Conservation (phyloP, 148 eudicot genomes). For the Rhododendron henanense region DNA sequence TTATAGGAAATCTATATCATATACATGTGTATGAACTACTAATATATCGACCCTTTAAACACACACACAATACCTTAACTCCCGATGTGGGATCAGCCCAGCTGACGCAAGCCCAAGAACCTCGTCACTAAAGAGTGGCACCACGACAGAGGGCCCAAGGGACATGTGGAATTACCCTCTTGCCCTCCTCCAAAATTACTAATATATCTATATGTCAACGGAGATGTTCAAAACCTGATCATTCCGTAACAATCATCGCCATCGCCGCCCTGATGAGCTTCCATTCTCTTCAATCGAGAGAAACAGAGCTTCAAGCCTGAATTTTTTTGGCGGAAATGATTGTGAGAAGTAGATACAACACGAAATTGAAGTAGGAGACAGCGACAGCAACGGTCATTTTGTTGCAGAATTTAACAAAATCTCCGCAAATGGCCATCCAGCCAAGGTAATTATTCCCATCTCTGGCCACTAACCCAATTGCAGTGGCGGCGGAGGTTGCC, state of each 20-base stretch:
- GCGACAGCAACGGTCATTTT: conserved; percentile 11
- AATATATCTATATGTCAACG: not conserved
- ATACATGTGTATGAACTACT: not conserved
- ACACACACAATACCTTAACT: no score
- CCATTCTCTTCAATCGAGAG: not conserved
- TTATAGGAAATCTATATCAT: no score
- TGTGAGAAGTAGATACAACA: conserved; percentile 28
- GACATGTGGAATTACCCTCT: no score
- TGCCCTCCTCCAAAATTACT: no score
- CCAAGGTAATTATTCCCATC: conserved; percentile 41
- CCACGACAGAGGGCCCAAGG: no score
- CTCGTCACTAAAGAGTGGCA: no score
- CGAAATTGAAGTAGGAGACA: conserved; percentile 24
- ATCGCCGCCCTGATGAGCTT: not conserved
- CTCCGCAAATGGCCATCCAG: conserved; percentile 48
- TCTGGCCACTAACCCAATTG: conserved; percentile 41
- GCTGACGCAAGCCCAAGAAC: no score
- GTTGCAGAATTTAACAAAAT: conserved; percentile 35
- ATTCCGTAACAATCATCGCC: not conserved
- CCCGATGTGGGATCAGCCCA: no score
- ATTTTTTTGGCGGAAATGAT: conserved; percentile 19
- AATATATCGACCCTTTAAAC: no score
- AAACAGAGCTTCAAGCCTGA: not conserved
- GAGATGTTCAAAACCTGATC: not conserved
- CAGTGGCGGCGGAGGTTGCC: conserved; percentile 43